These are phyloP conservation scores for Beauveria scarabaeidicola DNA, from an alignment of 2,329 filamentous ascomycete species.

Conservation along the genomic window DNA sequence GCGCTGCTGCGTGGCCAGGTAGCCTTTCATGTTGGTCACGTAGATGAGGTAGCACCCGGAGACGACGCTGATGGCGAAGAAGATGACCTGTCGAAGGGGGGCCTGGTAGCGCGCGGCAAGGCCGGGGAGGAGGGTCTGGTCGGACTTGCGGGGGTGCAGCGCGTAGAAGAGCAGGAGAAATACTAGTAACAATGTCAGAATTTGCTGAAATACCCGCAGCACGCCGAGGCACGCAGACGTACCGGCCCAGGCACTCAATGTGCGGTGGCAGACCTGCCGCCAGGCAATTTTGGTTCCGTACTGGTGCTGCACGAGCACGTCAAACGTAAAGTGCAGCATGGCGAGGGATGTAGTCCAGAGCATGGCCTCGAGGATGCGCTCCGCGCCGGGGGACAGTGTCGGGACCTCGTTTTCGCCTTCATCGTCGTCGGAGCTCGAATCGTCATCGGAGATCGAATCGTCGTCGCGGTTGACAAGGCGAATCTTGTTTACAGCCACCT, in stretches of 20 bases:
- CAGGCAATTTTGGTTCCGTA: slow-evolving; percentile 61
- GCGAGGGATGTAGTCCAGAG: slow-evolving; percentile 55
- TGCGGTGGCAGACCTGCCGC: slow-evolving; percentile 43
- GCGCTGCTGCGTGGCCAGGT: slow-evolving; percentile 84
- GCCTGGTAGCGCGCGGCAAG: slow-evolving; percentile 39
- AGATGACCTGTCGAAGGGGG: slow-evolving; percentile 49
- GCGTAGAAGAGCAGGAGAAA: slow-evolving; percentile 48
- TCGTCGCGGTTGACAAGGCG: slow-evolving; percentile 13
- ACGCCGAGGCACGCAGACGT: slow-evolving; percentile 16
- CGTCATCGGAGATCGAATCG: slow-evolving; percentile 22
- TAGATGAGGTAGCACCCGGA: slow-evolving; percentile 74
- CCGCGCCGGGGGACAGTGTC: slow-evolving; percentile 34
- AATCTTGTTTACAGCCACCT: slow-evolving; percentile 8
- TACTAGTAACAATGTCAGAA: slow-evolving; percentile 30
- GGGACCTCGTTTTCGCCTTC: slow-evolving; percentile 18
- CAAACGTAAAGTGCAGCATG: slow-evolving; percentile 69
- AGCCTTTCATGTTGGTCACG: slow-evolving; percentile 70
- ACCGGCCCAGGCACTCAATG: slow-evolving; percentile 46
- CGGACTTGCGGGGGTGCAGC: slow-evolving; percentile 45
- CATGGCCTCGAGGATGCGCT: slow-evolving; percentile 46
- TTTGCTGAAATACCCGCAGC: no score
- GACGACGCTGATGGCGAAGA: slow-evolving; percentile 51
- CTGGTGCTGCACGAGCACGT: slow-evolving; percentile 71
- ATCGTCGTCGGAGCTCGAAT: slow-evolving; percentile 20
- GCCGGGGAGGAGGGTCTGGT: slow-evolving; percentile 40